A percentile compares a stretch with the other conserved stretches of the same genome.
Conservation (phyloP, 2,329 filamentous ascomycete species). For the Myriosclerotinia curreyana region DNA sequence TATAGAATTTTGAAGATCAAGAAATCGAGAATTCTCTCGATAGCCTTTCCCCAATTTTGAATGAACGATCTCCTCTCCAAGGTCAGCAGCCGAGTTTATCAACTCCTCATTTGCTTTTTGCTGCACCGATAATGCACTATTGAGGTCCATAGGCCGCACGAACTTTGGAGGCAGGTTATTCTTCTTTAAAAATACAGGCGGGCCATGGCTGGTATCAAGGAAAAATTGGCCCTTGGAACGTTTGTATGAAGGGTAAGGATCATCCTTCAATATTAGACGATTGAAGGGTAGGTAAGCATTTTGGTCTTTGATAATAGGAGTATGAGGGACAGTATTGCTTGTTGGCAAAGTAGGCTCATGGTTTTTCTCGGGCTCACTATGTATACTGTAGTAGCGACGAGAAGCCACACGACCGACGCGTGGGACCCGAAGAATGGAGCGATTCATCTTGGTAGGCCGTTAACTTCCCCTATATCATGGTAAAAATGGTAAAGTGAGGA, state of each 20-base stretch:
- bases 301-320: neutral
- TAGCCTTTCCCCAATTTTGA: slow-evolving; percentile 13
- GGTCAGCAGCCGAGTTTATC: neutral
- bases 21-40: slow-evolving; percentile 4
- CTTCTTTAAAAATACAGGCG: neutral
- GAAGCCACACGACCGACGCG: neutral
- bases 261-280: neutral
- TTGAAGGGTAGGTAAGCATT: neutral
- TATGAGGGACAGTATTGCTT: neutral
- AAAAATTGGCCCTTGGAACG: neutral
- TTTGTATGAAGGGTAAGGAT: neutral
- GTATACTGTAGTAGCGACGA: slow-evolving; percentile 16
- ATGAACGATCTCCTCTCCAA: slow-evolving; percentile 10
- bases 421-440: slow-evolving; percentile 3
- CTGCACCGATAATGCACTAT: neutral
- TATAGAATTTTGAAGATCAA: neutral
- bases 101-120: slow-evolving; percentile 10
- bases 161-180: neutral
- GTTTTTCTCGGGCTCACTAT: neutral
- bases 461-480: neutral
- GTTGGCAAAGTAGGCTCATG: neutral
- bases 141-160: slow-evolving; percentile 1
- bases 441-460: neutral
- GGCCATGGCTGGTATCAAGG: neutral
- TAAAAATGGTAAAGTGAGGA: neutral